phyloP scores from a whole-genome alignment of 306 rosid species.

The Acacia melanoxylon region DNA sequence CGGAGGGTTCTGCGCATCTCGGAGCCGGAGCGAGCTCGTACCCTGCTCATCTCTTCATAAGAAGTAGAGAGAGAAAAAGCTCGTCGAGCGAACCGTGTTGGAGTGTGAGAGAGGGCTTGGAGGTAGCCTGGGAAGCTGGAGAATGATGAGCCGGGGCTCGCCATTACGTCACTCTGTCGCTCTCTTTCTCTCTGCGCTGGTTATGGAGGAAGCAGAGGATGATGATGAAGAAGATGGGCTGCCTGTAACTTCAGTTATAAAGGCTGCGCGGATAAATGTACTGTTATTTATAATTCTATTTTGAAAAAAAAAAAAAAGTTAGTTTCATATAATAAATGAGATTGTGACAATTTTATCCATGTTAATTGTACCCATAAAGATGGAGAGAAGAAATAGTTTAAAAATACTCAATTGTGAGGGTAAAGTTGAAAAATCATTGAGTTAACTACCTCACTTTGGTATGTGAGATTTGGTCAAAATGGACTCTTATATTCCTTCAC shows the following conservation, averaged over 20 bases:
- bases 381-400: too few species aligned
- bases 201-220: not conserved
- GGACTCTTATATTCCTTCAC: too few species aligned
- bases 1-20: slow-evolving; percentile 70
- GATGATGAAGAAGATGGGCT: not conserved
- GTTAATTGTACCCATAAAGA: too few species aligned
- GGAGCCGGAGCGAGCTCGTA: slow-evolving; percentile 7
- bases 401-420: too few species aligned
- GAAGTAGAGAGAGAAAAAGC: slow-evolving; percentile 75
- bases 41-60: slow-evolving; percentile 62
- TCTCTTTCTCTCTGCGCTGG: not conserved
- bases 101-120: not conserved
- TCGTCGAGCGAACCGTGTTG: slow-evolving; percentile 45
- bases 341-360: too few species aligned
- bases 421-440: too few species aligned
- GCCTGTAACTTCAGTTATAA: not conserved
- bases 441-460: too few species aligned
- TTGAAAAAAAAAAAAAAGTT: too few species aligned
- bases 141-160: slow-evolving; percentile 57
- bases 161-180: slow-evolving; percentile 38
- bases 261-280: not conserved
- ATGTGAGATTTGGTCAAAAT: too few species aligned
- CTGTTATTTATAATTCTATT: too few species aligned
- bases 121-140: slow-evolving; percentile 55
- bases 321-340: too few species aligned